Evolutionary conservation across 768 basidiomycete genomes (phyloP), one percentile per base, ranked within the genome.

Genomic region (Kwoniella newhampshirensis): DNA sequence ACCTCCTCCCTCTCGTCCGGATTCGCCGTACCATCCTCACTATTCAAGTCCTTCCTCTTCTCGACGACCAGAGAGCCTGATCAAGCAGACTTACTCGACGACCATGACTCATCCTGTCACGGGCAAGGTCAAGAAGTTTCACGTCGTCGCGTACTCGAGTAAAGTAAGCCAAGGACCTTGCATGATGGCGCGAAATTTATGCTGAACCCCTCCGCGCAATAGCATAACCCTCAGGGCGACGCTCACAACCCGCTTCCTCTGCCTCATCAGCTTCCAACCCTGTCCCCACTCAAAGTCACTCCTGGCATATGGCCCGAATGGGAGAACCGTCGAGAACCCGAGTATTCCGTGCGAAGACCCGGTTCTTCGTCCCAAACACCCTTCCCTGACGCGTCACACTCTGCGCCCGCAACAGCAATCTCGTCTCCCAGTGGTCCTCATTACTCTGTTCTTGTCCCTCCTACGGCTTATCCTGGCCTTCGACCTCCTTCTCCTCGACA

Each of bases 41-140:
- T 55, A 53, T 48, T 51, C 57, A 7, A 39, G 42, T 25, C 50
- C 49, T 3, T 51, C 44, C 17, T 51, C 55, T 23, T 26, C 54
- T 25, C 48, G 49, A 32, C 57, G 51, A 11, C 40, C 51, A 2
- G 74, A 69, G 30, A 54, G 66, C 15, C 56, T 75, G 18, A 63
- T 75, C 69, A 75, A 75, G 54, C 74, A 75, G 44, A 75, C 74
- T 4, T 75, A 69, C 54, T 69, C 69, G 21, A 71, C 71, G 20
- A 63, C 60, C 11, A 71, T 73, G 62, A 62, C 59, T 21, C 60
- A 73, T 48, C 67, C 67, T 0, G 57, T 56, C 47, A 67, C 60
- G 12, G 59, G 62, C 39, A 70, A 68, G 42, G 48, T 57, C 3
- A 73, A 68, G 50, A 73, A 70, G 23, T 73, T 68, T 37, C 71